Base-by-base conservation (phyloP, 2,329 filamentous ascomycete genomes). In the Coniella lustricola region DNA sequence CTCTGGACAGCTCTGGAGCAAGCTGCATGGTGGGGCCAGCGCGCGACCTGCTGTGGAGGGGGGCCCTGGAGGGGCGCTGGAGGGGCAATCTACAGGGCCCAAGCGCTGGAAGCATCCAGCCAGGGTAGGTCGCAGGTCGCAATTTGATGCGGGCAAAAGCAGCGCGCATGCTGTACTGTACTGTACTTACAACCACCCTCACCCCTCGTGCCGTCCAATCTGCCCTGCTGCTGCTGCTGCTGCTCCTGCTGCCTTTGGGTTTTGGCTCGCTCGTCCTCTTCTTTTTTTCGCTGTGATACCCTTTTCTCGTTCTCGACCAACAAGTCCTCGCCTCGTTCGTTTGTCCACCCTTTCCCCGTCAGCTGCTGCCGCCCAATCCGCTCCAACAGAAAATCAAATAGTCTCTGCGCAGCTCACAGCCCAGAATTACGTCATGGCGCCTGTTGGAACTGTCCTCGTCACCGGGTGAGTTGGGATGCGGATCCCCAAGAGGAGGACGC, bases 401-500 rank as follows among this genome's bases (percentile, higher is more conserved):
- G 10, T 16, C 17, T 31, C n/a, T 21, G 14, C 7, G 7, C 34
- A 37, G 20, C 20, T n/a, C 38, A 34, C 16, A 31, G 17, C 5
- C 25, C 36, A 25, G 14, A 31, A 46, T 37, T 48, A 46, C 51
- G 46, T 39, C 37, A 53, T 53, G 51, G 48, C 51, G 29, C 48
- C 84, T 66, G 78, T 87, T 59, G 88, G 89, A 73, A 93, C 90
- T 54, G 88, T 95, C 64, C 80, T 96, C 63, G 82, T 96, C 65
- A 90, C 90, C 62, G 90, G 90, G 90, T 95, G 82, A 74, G 82
- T 59, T 13, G 17, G n/a, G n/a, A n/a, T n/a, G n/a, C n/a, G n/a
- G n/a, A n/a, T n/a, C n/a, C n/a, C n/a, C n/a, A n/a, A n/a, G n/a
- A n/a, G n/a, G n/a, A n/a, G n/a, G n/a, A n/a, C n/a, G n/a, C n/a